These are phyloP conservation scores for Aphanoascus verrucosus DNA, from an alignment of 2,329 filamentous ascomycete species.

Conservation along the genomic window DNA sequence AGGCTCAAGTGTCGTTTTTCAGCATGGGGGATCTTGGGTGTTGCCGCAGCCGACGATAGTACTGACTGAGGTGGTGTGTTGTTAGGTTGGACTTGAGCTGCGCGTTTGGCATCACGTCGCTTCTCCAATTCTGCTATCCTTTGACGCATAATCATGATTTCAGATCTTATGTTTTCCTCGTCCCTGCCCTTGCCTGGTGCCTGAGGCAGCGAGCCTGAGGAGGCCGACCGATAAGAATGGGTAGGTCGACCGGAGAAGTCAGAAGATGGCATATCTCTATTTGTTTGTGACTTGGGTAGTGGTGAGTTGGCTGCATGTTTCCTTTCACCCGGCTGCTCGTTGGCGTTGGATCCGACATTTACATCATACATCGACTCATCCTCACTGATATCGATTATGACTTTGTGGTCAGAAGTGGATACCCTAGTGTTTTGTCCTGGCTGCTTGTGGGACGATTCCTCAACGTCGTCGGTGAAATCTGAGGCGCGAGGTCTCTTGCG, in stretches of 20 bases:
- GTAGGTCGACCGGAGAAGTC: constrained; percentile 39
- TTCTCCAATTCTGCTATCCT: constrained; percentile 42
- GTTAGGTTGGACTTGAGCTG: constrained; percentile 26
- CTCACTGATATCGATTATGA: constrained; percentile 81
- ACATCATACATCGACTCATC: constrained; percentile 38
- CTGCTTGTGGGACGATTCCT: constrained; percentile 45
- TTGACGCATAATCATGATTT: constrained; percentile 39
- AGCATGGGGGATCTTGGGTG: background rate
- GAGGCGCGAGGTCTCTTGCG: constrained; percentile 56
- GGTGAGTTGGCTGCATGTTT: background rate
- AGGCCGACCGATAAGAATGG: constrained; percentile 33
- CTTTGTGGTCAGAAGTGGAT: constrained; percentile 44
- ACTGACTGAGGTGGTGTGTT: background rate
- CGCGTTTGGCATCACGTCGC: constrained; percentile 34
- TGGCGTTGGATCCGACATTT: constrained; percentile 3
- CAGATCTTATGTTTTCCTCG: constrained; percentile 37
- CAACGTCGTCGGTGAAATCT: constrained; percentile 52
- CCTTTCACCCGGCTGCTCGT: background rate
- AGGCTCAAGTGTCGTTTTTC: background rate
- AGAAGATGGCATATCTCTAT: constrained; percentile 26
- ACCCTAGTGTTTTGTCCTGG: constrained; percentile 45
- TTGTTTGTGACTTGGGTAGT: background rate
- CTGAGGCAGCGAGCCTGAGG: constrained; percentile 28
- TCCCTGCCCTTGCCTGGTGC: constrained; percentile 29
- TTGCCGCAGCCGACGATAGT: background rate